Percentiles rank a stretch among this genome's conserved stretches.
These are phyloP conservation scores for Trametes coccinea DNA, from an alignment of 768 basidiomycete genomes.

Conservation along the genomic window DNA sequence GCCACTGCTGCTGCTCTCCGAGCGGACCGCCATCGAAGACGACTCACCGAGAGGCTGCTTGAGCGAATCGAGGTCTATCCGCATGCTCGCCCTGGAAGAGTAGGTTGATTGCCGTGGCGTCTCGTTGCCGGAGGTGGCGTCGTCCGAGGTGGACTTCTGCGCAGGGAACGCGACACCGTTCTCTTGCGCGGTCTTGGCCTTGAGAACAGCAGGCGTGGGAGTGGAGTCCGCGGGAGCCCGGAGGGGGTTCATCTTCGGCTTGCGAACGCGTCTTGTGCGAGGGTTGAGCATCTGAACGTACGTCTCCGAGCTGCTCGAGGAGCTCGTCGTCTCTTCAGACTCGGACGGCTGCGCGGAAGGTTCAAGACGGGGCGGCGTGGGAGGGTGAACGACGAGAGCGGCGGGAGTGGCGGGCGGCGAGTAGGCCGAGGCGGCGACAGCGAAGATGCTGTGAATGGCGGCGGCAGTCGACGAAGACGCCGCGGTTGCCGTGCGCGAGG, in stretches of 20 bases:
- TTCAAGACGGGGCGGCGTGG: constrained; percentile 26
- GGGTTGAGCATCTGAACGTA: constrained; percentile 25
- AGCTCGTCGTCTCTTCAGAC: constrained; percentile 14
- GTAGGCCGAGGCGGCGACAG: constrained; percentile 38
- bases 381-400: constrained; percentile 29
- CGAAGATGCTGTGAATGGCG: constrained; percentile 62
- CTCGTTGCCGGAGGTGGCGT: constrained; percentile 13
- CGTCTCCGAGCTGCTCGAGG: constrained; percentile 21
- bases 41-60: constrained; percentile 3
- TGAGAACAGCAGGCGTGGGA: constrained; percentile 42
- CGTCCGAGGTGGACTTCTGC: background rate
- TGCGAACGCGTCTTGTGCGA: constrained; percentile 29
- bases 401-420: constrained; percentile 21
- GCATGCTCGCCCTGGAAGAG: background rate
- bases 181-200: constrained; percentile 13
- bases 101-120: constrained; percentile 18
- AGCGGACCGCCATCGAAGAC: constrained; percentile 1
- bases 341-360: background rate
- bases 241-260: constrained; percentile 29
- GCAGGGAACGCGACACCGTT: constrained; percentile 15
- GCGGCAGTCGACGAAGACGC: constrained; percentile 23
- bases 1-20: background rate
- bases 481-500: constrained; percentile 18
- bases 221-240: constrained; percentile 45
- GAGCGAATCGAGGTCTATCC: constrained; percentile 8